A percentile compares a stretch with the other conserved stretches of the same genome.
Conservation (phyloP, 805 yeast species). For the Zygoascus tannicola region DNA sequence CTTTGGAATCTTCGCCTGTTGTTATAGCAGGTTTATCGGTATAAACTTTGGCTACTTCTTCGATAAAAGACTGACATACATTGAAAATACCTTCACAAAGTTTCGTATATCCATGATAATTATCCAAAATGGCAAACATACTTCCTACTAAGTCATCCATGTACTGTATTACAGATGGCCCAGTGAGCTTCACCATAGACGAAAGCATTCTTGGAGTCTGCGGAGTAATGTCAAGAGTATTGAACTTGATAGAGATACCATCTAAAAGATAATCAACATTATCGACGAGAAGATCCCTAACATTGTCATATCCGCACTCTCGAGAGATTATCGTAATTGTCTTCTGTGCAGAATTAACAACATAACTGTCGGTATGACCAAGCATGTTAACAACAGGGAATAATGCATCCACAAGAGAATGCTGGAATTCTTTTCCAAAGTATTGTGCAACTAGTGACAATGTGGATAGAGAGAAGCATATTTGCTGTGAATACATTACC, state of each 20-base stretch:
- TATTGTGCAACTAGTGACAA: constrained; percentile 15
- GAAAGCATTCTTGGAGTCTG: constrained; percentile 60
- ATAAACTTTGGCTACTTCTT: constrained; percentile 12
- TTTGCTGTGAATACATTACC: constrained; percentile 6
- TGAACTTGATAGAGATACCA: constrained; percentile 57
- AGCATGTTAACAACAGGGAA: constrained; percentile 66
- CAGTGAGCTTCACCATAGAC: constrained; percentile 62
- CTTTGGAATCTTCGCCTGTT: constrained; percentile 9
- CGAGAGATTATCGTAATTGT: constrained; percentile 45
- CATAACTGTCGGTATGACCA: constrained; percentile 42
- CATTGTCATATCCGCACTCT: constrained; percentile 41
- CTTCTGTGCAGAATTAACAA: constrained; percentile 43
- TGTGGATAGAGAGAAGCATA: constrained; percentile 17
- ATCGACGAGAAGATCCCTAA: constrained; percentile 46
- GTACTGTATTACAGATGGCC: constrained; percentile 51
- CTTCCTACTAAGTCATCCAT: constrained; percentile 66
- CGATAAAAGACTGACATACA: constrained; percentile 38
- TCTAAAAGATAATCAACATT: constrained; percentile 80
- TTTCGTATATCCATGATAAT: constrained; percentile 71
- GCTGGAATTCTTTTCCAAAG: constrained; percentile 34
- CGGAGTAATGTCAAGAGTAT: constrained; percentile 65
- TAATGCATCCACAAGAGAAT: constrained; percentile 58
- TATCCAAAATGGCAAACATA: constrained; percentile 67
- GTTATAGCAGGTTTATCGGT: constrained; percentile 10
- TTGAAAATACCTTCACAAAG: constrained; percentile 65